phyloP scores from a whole-genome alignment of 768 basidiomycete species.

The Rhodocollybia butyracea region DNA sequence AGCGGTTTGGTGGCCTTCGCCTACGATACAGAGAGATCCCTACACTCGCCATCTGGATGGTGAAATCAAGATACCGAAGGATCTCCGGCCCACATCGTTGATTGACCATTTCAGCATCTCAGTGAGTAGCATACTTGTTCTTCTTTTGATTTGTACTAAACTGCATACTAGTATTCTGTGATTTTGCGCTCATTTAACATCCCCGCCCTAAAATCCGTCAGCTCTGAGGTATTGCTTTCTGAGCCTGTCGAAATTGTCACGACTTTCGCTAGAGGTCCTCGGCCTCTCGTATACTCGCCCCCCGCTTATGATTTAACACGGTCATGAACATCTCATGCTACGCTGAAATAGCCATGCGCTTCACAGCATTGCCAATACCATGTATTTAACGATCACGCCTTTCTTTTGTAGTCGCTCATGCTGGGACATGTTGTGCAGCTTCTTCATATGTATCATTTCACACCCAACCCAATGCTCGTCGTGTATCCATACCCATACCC shows the following conservation, averaged over 20 bases:
- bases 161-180: constrained; percentile 38
- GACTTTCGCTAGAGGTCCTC: constrained; percentile 46
- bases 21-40: constrained; percentile 23
- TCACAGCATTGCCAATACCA: not conserved
- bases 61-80: constrained; percentile 49
- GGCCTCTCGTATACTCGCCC: constrained; percentile 46
- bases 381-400: not conserved
- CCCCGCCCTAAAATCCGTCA: constrained; percentile 30
- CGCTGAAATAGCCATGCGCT: not conserved
- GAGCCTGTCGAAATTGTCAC: constrained; percentile 54
- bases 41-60: constrained; percentile 44
- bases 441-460: not conserved
- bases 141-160: not conserved
- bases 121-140: constrained; percentile 27
- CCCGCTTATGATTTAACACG: constrained; percentile 38
- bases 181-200: constrained; percentile 44
- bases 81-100: constrained; percentile 46
- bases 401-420: not conserved
- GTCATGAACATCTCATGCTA: not conserved
- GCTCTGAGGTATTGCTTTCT: constrained; percentile 36
- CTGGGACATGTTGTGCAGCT: not conserved
- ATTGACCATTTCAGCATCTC: constrained; percentile 51
- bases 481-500: not conserved
- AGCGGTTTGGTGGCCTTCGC: constrained; percentile 48
- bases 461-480: not conserved